Evolutionary conservation across 225 moss, liverwort and hornwort species (phyloP).

Genomic region (Polytrichum commune): DNA sequence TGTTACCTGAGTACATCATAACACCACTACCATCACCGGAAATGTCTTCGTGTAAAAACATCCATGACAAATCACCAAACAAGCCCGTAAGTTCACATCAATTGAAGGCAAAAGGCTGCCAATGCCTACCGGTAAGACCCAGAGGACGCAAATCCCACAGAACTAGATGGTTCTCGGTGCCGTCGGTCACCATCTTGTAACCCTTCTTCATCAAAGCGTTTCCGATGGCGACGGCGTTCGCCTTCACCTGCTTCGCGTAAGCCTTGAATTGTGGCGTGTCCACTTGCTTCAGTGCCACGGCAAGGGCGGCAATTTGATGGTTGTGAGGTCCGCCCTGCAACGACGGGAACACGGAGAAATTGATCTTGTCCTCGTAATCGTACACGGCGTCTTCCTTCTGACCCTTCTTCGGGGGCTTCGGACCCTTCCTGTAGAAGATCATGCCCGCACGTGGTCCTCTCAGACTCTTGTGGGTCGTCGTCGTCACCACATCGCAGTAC

Average conservation of each 20-base stretch:
- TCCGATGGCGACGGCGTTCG: constrained; percentile 77
- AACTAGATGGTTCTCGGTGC: constrained; percentile 88
- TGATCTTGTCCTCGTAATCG: constrained; percentile 89
- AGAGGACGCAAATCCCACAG: constrained; percentile 87
- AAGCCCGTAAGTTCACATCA: rapidly evolving
- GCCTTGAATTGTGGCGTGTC: constrained; percentile 83
- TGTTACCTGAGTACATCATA: constrained; percentile 47
- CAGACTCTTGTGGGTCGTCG: constrained; percentile 92
- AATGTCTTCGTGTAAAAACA: no score
- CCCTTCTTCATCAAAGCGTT: constrained; percentile 77
- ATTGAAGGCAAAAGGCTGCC: no score
- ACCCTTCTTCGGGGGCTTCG: constrained; percentile 75
- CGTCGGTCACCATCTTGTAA: constrained; percentile 81
- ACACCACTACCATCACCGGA: no score
- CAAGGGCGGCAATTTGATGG: constrained; percentile 87
- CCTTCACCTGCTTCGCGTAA: constrained; percentile 87
- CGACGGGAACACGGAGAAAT: constrained; percentile 85
- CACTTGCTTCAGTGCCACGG: constrained; percentile 88
- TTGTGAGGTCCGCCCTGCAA: constrained; percentile 96
- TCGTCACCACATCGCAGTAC: constrained; percentile 85
- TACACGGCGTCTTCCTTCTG: constrained; percentile 60
- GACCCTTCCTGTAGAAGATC: constrained; percentile 86
- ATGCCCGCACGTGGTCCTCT: constrained; percentile 88
- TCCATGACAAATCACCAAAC: rapidly evolving
- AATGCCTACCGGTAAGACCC: constrained; percentile 61